Conservation (phyloP, 257 asterid species). For the Jaltomata sinuosa region DNA sequence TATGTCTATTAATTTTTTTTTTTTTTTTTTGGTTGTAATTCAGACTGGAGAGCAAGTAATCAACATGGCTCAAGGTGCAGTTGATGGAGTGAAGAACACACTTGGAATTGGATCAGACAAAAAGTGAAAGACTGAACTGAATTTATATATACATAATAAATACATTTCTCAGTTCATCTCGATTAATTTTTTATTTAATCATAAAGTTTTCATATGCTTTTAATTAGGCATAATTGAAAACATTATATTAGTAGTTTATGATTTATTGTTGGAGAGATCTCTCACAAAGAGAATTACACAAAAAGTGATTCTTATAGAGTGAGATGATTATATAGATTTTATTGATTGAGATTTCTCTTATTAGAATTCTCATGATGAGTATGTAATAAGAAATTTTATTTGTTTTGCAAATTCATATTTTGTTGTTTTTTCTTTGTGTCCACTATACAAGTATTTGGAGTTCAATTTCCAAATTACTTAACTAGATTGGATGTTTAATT, state of each 20-base stretch:
- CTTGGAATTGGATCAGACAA: slow-evolving; percentile 50
- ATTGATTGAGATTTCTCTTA: neutral
- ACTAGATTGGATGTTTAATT: too few relatives aligned
- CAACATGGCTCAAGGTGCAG: slow-evolving; percentile 52
- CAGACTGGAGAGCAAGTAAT: slow-evolving; percentile 50
- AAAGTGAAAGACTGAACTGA: slow-evolving; percentile 22
- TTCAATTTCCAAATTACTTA: neutral
- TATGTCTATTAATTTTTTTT: neutral
- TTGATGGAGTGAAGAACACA: slow-evolving; percentile 62
- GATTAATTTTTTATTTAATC: neutral
- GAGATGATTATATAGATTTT: neutral
- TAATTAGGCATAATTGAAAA: neutral
- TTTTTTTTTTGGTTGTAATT: neutral
- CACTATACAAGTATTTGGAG: neutral
- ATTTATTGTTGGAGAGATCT: neutral
- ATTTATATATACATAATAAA: neutral
- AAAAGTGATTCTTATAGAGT: neutral
- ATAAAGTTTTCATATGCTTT: neutral
- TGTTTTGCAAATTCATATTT: neutral
- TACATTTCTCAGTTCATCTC: neutral
- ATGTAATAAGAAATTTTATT: neutral
- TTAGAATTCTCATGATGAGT: neutral
- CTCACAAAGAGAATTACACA: neutral
- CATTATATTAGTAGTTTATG: neutral
- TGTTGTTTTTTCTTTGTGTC: neutral